Evolutionary conservation across 2,329 filamentous ascomycete species (phyloP).

Genomic region (Monilinia fructicola): DNA sequence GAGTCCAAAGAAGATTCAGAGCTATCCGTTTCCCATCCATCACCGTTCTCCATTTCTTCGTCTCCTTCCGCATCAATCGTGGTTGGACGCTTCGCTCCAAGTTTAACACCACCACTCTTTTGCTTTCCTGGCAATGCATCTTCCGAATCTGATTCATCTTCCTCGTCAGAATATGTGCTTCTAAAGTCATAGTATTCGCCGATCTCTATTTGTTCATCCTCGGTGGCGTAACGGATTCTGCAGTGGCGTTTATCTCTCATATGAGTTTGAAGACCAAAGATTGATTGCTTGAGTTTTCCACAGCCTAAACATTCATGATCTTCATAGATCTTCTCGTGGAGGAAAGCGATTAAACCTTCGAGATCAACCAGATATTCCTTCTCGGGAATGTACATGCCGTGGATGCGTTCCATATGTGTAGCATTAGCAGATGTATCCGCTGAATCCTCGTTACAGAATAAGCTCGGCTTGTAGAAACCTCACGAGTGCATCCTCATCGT

Average conservation of each 20-base stretch:
- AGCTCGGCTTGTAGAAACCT: conserved; percentile 47
- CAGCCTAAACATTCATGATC: conserved; percentile 86
- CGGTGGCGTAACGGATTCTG: conserved; percentile 88
- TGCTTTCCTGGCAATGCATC: conserved; percentile 51
- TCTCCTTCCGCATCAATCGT: conserved; percentile 55
- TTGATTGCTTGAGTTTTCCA: conserved; percentile 75
- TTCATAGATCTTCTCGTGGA: conserved; percentile 77
- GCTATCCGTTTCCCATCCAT: conserved; percentile 94
- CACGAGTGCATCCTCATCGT: conserved; percentile 48
- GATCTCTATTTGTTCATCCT: conserved; percentile 89
- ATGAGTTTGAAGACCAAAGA: conserved; percentile 84
- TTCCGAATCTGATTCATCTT: conserved; percentile 58
- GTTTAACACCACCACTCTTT: conserved; percentile 62
- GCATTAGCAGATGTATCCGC: conserved; percentile 73
- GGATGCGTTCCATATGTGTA: conserved; percentile 85
- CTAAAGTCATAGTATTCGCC: conserved; percentile 97
- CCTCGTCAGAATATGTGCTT: conserved; percentile 87
- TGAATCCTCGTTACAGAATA: conserved; percentile 91
- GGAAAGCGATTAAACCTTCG: conserved; percentile 74
- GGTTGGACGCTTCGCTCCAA: conserved; percentile 59
- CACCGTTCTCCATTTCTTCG: conserved; percentile 60
- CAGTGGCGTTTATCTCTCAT: conserved; percentile 98
- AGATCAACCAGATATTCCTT: conserved; percentile 78
- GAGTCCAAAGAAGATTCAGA: conserved; percentile 86
- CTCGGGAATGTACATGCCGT: conserved; percentile 96